Conservation (phyloP, 345 rosid species). For the Aquilaria yunnanensis region DNA sequence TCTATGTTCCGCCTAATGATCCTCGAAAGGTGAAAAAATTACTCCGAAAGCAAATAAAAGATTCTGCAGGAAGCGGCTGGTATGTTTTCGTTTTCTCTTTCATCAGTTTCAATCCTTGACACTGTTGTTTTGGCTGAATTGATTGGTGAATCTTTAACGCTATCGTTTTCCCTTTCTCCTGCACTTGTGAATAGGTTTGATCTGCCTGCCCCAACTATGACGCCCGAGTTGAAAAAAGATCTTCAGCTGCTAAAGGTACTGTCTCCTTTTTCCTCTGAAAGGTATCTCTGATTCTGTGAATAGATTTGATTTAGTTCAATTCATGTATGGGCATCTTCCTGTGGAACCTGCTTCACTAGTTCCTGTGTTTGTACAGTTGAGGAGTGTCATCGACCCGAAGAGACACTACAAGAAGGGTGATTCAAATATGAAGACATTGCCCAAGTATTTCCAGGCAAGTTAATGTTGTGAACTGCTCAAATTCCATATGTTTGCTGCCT, state of each 20-base stretch:
- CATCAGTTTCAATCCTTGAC: background rate
- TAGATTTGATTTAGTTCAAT: background rate
- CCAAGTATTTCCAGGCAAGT: slow-evolving; percentile 88
- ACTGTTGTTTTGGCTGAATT: background rate
- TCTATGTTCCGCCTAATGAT: slow-evolving; percentile 67
- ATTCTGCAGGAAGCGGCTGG: slow-evolving; percentile 70
- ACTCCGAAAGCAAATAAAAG: slow-evolving; percentile 58
- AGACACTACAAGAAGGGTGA: slow-evolving; percentile 75
- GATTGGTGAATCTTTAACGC: background rate
- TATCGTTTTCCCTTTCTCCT: slow-evolving; percentile 1
- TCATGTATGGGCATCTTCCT: background rate
- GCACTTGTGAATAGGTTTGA: slow-evolving; percentile 55
- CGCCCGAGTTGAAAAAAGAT: slow-evolving; percentile 84
- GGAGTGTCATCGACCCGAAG: slow-evolving; percentile 73
- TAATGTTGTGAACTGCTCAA: background rate
- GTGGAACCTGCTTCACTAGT: background rate
- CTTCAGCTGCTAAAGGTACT: slow-evolving; percentile 85
- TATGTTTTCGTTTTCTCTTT: slow-evolving; percentile 10
- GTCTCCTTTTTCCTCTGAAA: background rate
- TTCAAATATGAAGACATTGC: slow-evolving; percentile 47
- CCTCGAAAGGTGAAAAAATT: slow-evolving; percentile 68
- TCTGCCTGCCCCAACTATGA: slow-evolving; percentile 85
- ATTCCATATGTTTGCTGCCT: too few relatives aligned
- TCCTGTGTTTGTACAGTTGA: slow-evolving; percentile 39
- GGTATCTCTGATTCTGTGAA: background rate